Conservation (phyloP, 164 flowering plant genomes). For the Macadamia integrifolia region DNA sequence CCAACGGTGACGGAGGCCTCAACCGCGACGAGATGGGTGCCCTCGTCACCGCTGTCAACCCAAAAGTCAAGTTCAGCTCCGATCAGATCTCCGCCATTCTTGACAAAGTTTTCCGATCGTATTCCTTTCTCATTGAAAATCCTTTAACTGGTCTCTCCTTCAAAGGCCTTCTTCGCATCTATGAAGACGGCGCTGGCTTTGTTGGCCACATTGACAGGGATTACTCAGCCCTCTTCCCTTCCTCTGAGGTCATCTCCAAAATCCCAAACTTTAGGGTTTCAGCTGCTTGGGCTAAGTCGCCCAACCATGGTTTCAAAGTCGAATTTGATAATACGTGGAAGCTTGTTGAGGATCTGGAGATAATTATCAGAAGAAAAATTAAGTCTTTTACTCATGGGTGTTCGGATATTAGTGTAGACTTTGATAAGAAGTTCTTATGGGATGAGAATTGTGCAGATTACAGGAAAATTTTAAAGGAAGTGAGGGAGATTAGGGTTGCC, state of each 20-base stretch:
- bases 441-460: slow-evolving; percentile 2
- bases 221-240: neutral
- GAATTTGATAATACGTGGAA: slow-evolving; percentile 81
- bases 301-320: slow-evolving; percentile 51
- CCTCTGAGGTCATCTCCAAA: slow-evolving; percentile 15
- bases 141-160: slow-evolving; percentile 9
- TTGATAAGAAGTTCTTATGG: slow-evolving; percentile 1
- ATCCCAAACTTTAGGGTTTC: slow-evolving; percentile 51
- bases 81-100: slow-evolving; percentile 18
- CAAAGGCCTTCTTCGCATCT: slow-evolving; percentile 15
- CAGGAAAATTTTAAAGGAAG: slow-evolving; percentile 11
- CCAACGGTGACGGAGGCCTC: slow-evolving; percentile 18
- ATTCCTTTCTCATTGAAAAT: slow-evolving; percentile 10
- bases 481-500: slow-evolving; percentile 2
- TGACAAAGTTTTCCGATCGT: slow-evolving; percentile 20
- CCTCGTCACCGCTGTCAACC: slow-evolving; percentile 17
- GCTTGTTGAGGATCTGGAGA: slow-evolving; percentile 70
- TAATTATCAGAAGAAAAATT: slow-evolving; percentile 51
- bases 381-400: slow-evolving; percentile 26
- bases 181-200: slow-evolving; percentile 19
- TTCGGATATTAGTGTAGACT: slow-evolving; percentile 4
- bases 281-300: slow-evolving; percentile 76
- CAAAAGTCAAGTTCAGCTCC: slow-evolving; percentile 11
- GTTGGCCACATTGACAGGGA: slow-evolving; percentile 12
- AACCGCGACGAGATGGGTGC: slow-evolving; percentile 16